Conservation (phyloP, 129 eudicot species). For the Saussurea involucrata region DNA sequence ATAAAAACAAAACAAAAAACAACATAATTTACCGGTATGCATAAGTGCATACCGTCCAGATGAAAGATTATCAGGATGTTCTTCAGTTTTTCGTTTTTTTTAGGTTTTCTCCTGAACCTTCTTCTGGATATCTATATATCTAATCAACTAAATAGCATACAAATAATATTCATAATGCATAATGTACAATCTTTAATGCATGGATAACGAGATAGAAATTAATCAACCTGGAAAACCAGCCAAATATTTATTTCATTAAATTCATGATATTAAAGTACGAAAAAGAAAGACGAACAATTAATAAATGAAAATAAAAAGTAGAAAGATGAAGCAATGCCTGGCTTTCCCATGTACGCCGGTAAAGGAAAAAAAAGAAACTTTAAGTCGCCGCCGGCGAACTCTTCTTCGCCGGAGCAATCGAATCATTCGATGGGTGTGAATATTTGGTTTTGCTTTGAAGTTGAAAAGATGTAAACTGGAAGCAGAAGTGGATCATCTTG, state of each 20-base stretch:
- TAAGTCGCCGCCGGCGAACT: slow-evolving; percentile 32
- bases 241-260: slow-evolving; percentile 13
- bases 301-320: neutral
- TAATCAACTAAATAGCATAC: neutral
- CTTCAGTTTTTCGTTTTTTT: too few species aligned
- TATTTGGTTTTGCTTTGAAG: slow-evolving; percentile 9
- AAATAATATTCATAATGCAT: neutral
- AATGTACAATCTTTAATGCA: neutral
- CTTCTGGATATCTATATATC: too few species aligned
- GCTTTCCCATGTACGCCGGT: slow-evolving; percentile 83
- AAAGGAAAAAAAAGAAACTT: slow-evolving; percentile 24
- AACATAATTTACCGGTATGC: too few species aligned
- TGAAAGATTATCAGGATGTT: too few species aligned
- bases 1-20: too few species aligned
- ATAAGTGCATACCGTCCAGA: too few species aligned
- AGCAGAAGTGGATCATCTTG: neutral
- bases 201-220: neutral
- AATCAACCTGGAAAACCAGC: slow-evolving; percentile 26
- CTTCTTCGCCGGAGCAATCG: slow-evolving; percentile 38
- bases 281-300: neutral
- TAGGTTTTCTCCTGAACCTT: too few species aligned
- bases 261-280: slow-evolving; percentile 4
- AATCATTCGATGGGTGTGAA: slow-evolving; percentile 14
- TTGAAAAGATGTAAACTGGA: slow-evolving; percentile 1
- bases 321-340: slow-evolving; percentile 54